Base-by-base conservation (phyloP, 2,329 filamentous ascomycete genomes). In the Calonectria hawksworthii region DNA sequence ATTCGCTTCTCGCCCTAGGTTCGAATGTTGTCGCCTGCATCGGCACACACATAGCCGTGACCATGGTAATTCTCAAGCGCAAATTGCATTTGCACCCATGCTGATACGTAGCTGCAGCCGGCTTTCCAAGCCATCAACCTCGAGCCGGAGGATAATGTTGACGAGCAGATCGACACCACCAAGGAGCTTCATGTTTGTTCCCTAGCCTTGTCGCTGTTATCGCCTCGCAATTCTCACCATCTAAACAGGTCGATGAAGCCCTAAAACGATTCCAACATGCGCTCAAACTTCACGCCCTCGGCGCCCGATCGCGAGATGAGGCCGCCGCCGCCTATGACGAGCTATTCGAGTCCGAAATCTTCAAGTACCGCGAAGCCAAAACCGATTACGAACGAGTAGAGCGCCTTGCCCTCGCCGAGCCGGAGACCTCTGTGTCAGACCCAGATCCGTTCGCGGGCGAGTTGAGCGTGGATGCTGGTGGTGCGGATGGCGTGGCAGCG, bases 211-310 rank as follows among this genome's bases (percentile, higher is more conserved):
- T 1, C 2, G 3, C 4, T 9, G 7, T 28, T 18, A 23, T 44
- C 11, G 38, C 23, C 38, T 26, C 41, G 14, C 5, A 11, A 11
- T 21, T 9, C 64, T 79, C 36, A 82, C 61, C 6, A 44, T 3
- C 3, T 14, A 6, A 23, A 10, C 23, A 94, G 89, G 96, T 99
- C 82, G 97, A 99, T 82, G 97, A 99, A 86, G 96, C 97, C 63
- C 88, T 99, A 76, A 99, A 98, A 86, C 91, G 96, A 44, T 99
- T 98, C 83, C 96, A 99, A 83, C 93, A 90, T 80, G 97, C 97
- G 61, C 88, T 99, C 73, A 98, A 96, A 84, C 92, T 96, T 78
- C 97, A 99, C 83, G 94, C 96, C 1, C 95, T 98, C 85, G 96
- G 97, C 2, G 92, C 94, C 0, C 87, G 87, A 23, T 94, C 92